These are phyloP conservation scores for Lolium perenne DNA, from an alignment of 176 grass and related monocot species.

Conservation along the genomic window DNA sequence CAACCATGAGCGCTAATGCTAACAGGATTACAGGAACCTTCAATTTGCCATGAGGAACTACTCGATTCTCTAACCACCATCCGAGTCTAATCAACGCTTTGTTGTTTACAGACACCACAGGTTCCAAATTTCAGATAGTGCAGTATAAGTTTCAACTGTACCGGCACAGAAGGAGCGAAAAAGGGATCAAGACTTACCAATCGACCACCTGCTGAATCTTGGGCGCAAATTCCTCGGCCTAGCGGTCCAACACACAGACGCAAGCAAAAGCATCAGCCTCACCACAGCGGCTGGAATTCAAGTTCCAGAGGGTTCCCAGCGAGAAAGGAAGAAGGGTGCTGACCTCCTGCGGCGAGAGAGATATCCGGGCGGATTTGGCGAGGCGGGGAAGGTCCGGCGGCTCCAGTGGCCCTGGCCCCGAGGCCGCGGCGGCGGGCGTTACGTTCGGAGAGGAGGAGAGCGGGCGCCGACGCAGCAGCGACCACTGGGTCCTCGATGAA, in stretches of 20 bases:
- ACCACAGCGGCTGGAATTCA: background rate
- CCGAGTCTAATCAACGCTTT: background rate
- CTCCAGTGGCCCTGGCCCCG: conserved; percentile 52
- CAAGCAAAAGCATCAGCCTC: conserved; percentile 37
- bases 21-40: conserved; percentile 3
- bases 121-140: background rate
- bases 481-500: background rate
- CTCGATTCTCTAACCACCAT: background rate
- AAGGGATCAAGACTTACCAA: conserved; percentile 47
- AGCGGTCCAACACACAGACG: conserved; percentile 15
- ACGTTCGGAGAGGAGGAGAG: background rate
- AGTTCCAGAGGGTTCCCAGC: background rate
- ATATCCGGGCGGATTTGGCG: conserved; percentile 76
- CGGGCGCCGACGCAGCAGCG: background rate
- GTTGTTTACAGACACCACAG: background rate
- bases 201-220: conserved; percentile 81
- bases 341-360: conserved; percentile 73
- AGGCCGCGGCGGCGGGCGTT: conserved; percentile 17
- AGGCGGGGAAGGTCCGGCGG: conserved; percentile 75
- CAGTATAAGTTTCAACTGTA: background rate
- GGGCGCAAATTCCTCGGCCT: conserved; percentile 74
- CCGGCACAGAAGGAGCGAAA: background rate
- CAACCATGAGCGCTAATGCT: background rate
- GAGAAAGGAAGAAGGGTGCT: background rate
- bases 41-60: conserved; percentile 10